Base-by-base conservation (phyloP, 176 grass and related monocot species). In the Hordeum marinum region DNA sequence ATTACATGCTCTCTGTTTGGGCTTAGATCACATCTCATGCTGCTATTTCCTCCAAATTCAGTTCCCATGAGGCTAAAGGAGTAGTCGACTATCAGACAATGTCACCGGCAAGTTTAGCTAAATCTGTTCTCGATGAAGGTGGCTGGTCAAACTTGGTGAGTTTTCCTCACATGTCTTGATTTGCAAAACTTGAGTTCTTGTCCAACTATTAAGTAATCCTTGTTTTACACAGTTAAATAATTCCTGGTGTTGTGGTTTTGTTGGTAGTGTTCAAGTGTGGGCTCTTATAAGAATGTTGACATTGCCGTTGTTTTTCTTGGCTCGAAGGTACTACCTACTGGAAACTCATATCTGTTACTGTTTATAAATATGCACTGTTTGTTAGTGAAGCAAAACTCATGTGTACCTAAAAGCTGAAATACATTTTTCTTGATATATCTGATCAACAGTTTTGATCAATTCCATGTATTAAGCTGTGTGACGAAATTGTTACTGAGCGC, bases 61-160 rank as follows among this genome's bases (percentile, higher is more conserved):
- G 70, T 82, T 83, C 86, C 15, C 4, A 83, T 76, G 89, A 68
- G 14, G 48, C 55, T 63, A 95, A 95, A 82, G 93, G 92, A 86
- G 68, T 84, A 68, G 91, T 99, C 36, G 66, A 90, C 39, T 99
- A 99, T 81, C 90, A 87, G 55, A 96, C 90, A 77, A 41, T 92
- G 57, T 92, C 93, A n/a, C 86, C 86, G 12, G 89, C 84, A 69
- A 87, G 79, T 69, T 89, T 96, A 80, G 91, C 84, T 52, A 91
- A 94, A 79, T 92, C 70, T 71, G 88, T 98, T 84, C 81, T 98
- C 82, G 76, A 92, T 25, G 91, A 98, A 86, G 96, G 91, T 87
- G 96, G 93, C 62, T 98, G 91, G 93, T 98, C 93, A 81, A 89
- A 92, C 31, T 72, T 98, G 46, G 86, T 98, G 74, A 94, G 91